Conservation (phyloP, 441 rosid species). For the Populus hybrid region DNA sequence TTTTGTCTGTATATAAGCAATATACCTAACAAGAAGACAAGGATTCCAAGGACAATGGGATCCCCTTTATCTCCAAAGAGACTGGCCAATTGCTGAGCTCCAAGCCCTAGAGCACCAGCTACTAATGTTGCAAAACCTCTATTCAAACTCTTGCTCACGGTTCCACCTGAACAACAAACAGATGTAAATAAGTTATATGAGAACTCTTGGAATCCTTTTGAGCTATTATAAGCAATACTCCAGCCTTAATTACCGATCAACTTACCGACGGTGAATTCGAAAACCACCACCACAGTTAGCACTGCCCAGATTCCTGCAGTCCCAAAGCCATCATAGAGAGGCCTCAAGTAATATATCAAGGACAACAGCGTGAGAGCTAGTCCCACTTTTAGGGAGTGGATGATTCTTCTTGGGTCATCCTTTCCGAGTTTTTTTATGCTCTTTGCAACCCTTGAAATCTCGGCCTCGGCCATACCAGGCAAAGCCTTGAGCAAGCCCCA, state of each 20-base stretch:
- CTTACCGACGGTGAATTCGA: slow-evolving; percentile 88
- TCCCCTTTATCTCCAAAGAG: slow-evolving; percentile 64
- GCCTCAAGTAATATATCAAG: slow-evolving; percentile 58
- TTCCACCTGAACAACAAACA: slow-evolving; percentile 51
- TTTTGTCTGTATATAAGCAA: not conserved
- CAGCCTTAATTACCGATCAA: not conserved
- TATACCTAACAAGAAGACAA: slow-evolving; percentile 69
- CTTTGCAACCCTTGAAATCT: slow-evolving; percentile 20
- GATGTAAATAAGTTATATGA: not conserved
- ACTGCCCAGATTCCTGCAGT: slow-evolving; percentile 90
- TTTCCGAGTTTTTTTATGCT: slow-evolving; percentile 46
- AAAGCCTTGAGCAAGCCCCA: slow-evolving; percentile 28
- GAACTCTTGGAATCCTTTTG: not conserved
- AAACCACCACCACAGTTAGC: slow-evolving; percentile 71
- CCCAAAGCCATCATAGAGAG: slow-evolving; percentile 72
- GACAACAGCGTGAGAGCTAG: slow-evolving; percentile 78
- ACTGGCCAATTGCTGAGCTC: slow-evolving; percentile 59
- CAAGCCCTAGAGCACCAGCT: slow-evolving; percentile 75
- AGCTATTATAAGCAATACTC: not conserved
- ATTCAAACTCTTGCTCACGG: slow-evolving; percentile 60
- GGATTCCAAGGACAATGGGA: slow-evolving; percentile 66
- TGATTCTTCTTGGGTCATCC: slow-evolving; percentile 82
- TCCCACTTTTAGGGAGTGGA: slow-evolving; percentile 23
- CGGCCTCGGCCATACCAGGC: slow-evolving; percentile 25
- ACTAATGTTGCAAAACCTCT: slow-evolving; percentile 73